Evolutionary conservation across 345 rosid species (phyloP).

Genomic region (Hypericum perforatum): DNA sequence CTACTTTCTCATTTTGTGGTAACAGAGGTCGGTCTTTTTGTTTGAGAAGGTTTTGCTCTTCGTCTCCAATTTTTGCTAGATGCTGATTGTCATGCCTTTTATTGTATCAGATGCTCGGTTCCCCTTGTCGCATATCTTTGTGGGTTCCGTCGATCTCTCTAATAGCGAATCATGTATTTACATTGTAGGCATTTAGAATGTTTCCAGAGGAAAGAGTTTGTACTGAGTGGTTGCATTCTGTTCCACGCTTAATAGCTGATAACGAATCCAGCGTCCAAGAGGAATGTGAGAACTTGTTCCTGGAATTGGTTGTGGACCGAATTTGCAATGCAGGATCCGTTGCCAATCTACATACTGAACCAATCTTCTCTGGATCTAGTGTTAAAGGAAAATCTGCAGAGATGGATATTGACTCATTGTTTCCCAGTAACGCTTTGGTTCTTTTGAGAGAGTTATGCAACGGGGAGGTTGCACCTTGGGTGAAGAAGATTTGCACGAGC

Average conservation of each 20-base stretch:
- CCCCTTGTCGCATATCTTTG: constrained; percentile 1
- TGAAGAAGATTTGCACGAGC: constrained; percentile 72
- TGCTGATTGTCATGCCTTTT: not conserved
- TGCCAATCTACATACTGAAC: constrained; percentile 15
- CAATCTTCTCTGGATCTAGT: constrained; percentile 15
- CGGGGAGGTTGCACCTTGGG: constrained; percentile 79
- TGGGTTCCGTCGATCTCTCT: not conserved
- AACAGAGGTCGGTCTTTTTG: too few relatives aligned
- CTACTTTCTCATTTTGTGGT: too few relatives aligned
- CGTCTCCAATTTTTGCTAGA: too few relatives aligned
- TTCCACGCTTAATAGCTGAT: constrained; percentile 75
- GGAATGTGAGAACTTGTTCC: constrained; percentile 86
- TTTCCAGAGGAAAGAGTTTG: constrained; percentile 53
- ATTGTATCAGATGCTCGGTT: not conserved
- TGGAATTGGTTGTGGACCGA: constrained; percentile 67
- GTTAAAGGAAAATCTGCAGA: constrained; percentile 25
- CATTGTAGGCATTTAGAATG: constrained; percentile 54
- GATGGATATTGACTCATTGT: constrained; percentile 36
- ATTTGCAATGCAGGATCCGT: constrained; percentile 47
- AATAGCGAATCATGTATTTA: constrained; percentile 7
- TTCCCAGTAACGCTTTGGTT: constrained; percentile 51
- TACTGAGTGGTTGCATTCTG: constrained; percentile 82
- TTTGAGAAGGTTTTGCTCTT: too few relatives aligned
- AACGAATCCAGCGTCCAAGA: constrained; percentile 89
- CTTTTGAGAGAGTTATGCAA: constrained; percentile 60